A percentile compares a stretch with the other conserved stretches of the same genome.
These are phyloP conservation scores for Hirschfeldia incana DNA, from an alignment of 345 rosid species.

Conservation along the genomic window DNA sequence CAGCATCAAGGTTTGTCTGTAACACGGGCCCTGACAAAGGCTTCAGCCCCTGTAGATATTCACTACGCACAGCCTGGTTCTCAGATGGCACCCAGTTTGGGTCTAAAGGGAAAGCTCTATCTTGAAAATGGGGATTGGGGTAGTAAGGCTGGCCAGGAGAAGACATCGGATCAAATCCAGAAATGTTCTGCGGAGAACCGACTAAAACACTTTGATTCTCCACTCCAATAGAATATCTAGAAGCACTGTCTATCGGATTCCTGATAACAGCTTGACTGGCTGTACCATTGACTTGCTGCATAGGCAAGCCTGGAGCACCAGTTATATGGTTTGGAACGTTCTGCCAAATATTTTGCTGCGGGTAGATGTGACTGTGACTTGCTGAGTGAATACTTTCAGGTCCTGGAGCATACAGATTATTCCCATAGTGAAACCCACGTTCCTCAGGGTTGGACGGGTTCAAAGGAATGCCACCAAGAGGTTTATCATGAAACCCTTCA, in stretches of 20 bases:
- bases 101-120: slow-evolving; percentile 42
- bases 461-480: slow-evolving; percentile 39
- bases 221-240: slow-evolving; percentile 47
- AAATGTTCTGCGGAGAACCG: slow-evolving; percentile 52
- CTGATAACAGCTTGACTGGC: slow-evolving; percentile 49
- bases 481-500: slow-evolving; percentile 65
- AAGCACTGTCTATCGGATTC: slow-evolving; percentile 53
- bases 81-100: slow-evolving; percentile 41
- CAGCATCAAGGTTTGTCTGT: slow-evolving; percentile 28
- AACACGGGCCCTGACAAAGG: slow-evolving; percentile 40
- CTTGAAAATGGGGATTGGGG: slow-evolving; percentile 40
- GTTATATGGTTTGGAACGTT: slow-evolving; percentile 55
- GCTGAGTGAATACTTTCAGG: slow-evolving; percentile 52
- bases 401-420: slow-evolving; percentile 60
- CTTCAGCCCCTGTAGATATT: slow-evolving; percentile 34
- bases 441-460: slow-evolving; percentile 61
- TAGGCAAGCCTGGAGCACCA: slow-evolving; percentile 50
- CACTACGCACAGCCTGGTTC: slow-evolving; percentile 32
- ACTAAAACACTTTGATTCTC: slow-evolving; percentile 54
- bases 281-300: slow-evolving; percentile 57
- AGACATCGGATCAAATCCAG: slow-evolving; percentile 56
- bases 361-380: slow-evolving; percentile 56
- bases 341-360: slow-evolving; percentile 65
- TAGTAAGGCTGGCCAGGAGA: slow-evolving; percentile 49
- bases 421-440: slow-evolving; percentile 52